These are phyloP conservation scores for Calcarisporium arbuscula DNA, from an alignment of 2,329 filamentous ascomycete species.

Conservation along the genomic window DNA sequence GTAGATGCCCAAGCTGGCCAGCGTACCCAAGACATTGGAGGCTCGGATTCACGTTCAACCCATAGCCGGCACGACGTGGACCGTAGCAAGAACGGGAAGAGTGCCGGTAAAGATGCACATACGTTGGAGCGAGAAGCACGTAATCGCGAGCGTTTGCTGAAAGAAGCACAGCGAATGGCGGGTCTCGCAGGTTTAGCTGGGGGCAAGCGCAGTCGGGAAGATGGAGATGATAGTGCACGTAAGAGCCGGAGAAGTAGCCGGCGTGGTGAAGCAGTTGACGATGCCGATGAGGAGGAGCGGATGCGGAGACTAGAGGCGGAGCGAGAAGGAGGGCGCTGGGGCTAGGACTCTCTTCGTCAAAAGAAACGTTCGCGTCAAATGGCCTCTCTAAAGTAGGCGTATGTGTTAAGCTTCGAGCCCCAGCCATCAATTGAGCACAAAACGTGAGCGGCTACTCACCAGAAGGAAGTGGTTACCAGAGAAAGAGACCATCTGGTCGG, in stretches of 20 bases:
- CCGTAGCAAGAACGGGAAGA: constrained; percentile 16
- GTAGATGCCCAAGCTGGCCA: constrained; percentile 37
- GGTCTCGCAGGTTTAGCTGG: constrained; percentile 41
- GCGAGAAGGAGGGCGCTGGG: constrained; percentile 48
- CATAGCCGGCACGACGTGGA: constrained; percentile 28
- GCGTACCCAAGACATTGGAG: constrained; percentile 33
- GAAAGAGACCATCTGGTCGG: too few relatives aligned
- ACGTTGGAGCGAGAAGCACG: constrained; percentile 63
- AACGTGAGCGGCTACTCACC: too few relatives aligned
- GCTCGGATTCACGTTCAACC: constrained; percentile 14
- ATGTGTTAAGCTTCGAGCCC: too few relatives aligned
- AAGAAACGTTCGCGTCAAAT: too few relatives aligned
- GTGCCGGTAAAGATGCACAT: constrained; percentile 48
- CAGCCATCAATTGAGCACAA: too few relatives aligned
- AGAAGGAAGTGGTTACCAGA: too few relatives aligned
- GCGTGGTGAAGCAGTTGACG: constrained; percentile 40
- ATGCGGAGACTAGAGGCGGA: constrained; percentile 53
- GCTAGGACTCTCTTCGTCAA: constrained; percentile 18
- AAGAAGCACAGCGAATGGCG: constrained; percentile 61
- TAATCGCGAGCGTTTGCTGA: constrained; percentile 59
- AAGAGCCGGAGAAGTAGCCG: constrained; percentile 36
- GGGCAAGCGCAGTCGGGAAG: constrained; percentile 45
- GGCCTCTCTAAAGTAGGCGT: too few relatives aligned
- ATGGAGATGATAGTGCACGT: constrained; percentile 36
- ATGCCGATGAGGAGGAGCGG: constrained; percentile 45